phyloP scores from a whole-genome alignment of 2,329 filamentous ascomycete genomes.

The Microdochium paspali region DNA sequence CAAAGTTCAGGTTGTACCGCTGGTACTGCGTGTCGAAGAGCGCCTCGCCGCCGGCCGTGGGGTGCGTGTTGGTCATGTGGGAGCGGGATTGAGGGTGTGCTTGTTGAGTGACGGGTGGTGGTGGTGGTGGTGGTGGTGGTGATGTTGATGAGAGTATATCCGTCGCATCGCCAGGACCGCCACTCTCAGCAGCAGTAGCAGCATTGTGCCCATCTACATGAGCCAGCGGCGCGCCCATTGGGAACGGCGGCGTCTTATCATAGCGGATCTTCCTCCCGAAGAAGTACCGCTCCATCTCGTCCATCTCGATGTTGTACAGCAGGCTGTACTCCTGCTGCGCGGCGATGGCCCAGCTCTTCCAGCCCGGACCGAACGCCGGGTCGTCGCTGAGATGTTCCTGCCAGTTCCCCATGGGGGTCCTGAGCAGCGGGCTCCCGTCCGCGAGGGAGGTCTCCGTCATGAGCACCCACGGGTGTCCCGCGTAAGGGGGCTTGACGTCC shows the following conservation, averaged over 20 bases:
- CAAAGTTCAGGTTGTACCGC: conserved; percentile 43
- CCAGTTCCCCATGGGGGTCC: conserved; percentile 38
- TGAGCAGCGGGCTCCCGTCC: conserved; percentile 31
- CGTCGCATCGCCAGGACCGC: too few species aligned
- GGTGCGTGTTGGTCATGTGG: background rate
- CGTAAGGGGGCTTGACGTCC: conserved; percentile 23
- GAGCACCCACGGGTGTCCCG: conserved; percentile 41
- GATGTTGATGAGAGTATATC: too few species aligned
- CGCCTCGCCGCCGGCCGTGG: conserved; percentile 16
- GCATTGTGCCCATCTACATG: too few species aligned
- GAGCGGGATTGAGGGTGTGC: too few species aligned
- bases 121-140: too few species aligned
- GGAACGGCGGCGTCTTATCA: conserved; percentile 4
- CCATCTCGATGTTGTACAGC: conserved; percentile 39
- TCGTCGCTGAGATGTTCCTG: conserved; percentile 15
- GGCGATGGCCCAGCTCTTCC: conserved; percentile 39
- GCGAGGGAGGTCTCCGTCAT: conserved; percentile 19
- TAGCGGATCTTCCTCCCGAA: conserved; percentile 25
- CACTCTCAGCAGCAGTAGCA: too few species aligned
- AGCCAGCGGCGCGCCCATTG: too few species aligned
- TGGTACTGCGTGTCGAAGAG: conserved; percentile 38
- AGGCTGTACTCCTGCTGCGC: conserved; percentile 38
- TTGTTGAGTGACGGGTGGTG: too few species aligned
- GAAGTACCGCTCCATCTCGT: conserved; percentile 33
- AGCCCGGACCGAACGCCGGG: conserved; percentile 28